Percentiles rank a stretch among this genome's conserved stretches.
Evolutionary conservation across 1,284 basidiomycete genomes (phyloP).

Genomic region (Ustilago curta): DNA sequence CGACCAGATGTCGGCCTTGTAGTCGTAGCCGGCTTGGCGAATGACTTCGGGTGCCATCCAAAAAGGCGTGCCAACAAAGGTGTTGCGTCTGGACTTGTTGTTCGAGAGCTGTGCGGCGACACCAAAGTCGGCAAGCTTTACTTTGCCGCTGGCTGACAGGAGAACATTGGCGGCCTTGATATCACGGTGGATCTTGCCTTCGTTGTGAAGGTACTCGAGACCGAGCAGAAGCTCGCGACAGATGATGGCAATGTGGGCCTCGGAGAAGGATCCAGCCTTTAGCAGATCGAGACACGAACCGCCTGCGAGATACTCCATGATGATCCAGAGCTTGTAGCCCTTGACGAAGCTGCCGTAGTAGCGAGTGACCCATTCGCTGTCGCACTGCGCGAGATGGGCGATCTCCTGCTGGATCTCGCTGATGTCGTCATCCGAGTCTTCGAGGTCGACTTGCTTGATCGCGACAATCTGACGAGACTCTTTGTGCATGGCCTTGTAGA

Average conservation of each 20-base stretch:
- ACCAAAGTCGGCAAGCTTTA: constrained; percentile 97
- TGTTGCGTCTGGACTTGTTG: constrained; percentile 83
- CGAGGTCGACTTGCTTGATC: constrained; percentile 89
- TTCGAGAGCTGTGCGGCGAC: constrained; percentile 89
- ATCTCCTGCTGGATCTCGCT: constrained; percentile 91
- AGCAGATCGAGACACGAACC: constrained; percentile 97
- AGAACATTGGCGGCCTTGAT: constrained; percentile 98
- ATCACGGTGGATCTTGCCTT: constrained; percentile 96
- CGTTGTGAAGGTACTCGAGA: constrained; percentile 91
- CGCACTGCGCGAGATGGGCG: constrained; percentile 91
- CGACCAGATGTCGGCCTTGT: constrained; percentile 72
- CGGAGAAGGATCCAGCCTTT: constrained; percentile 88
- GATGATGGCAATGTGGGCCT: constrained; percentile 91
- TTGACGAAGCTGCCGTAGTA: constrained; percentile 98
- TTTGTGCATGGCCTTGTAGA: constrained; percentile 92
- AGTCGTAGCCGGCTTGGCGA: constrained; percentile 82
- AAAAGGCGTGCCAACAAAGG: constrained; percentile 90
- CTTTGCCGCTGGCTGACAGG: constrained; percentile 86
- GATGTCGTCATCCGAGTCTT: constrained; percentile 70
- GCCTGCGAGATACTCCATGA: constrained; percentile 98
- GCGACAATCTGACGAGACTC: constrained; percentile 93
- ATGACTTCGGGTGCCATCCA: constrained; percentile 99
- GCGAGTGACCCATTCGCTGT: constrained; percentile 92
- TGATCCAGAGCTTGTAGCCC: constrained; percentile 97
- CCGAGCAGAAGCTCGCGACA: constrained; percentile 93